Base-by-base conservation (phyloP, 139 green algal genomes). In the Parachlorella kessleri region DNA sequence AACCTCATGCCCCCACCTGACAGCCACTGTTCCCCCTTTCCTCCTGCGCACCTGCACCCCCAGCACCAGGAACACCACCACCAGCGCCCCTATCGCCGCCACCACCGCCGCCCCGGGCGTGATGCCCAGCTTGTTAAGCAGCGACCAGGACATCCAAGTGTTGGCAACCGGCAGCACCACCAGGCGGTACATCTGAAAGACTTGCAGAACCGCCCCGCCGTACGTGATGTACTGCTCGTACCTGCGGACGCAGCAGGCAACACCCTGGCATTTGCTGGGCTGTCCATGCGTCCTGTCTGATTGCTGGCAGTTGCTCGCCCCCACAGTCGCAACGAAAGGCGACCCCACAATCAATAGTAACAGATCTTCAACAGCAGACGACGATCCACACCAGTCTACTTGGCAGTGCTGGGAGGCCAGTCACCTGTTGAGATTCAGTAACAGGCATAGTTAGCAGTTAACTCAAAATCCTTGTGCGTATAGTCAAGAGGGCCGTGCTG, bases 121-220 rank as follows among this genome's bases (percentile, higher is more conserved):
- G 37, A 88, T 73, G 6, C 77, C 66, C 77, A 91, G 73, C 73
- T 87, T 87, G 72, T 90, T 77, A 3, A 92, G 79, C 36, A 92
- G 71, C 59, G 73, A 82, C 86, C 88, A 91, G 37, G 67, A 79
- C 86, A 92, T 90, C 88, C 88, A 92, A 28, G 86, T 90, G 79
- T 92, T 91, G 53, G 88, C 88, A 30, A 92, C 71, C 2, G 88
- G 88, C 76, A 92, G 72, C 39, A 90, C 79, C 4, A 92, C 54
- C 48, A 88, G 76, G 59, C 88, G 81, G 71, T 92, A 88, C 39
- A 84, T 68, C 42, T 84, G 83, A 48, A 88, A 88, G 28, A 89
- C 73, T n/a, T 75, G 72, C 41, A 91, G 55, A 40, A 89, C 84
- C 7, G 72, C 85, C 69, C 72, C 84, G 69, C 84, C 83, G 32